These are phyloP conservation scores for Schwanniomyces vanrijiae DNA, from an alignment of 805 yeast genomes.

Conservation along the genomic window DNA sequence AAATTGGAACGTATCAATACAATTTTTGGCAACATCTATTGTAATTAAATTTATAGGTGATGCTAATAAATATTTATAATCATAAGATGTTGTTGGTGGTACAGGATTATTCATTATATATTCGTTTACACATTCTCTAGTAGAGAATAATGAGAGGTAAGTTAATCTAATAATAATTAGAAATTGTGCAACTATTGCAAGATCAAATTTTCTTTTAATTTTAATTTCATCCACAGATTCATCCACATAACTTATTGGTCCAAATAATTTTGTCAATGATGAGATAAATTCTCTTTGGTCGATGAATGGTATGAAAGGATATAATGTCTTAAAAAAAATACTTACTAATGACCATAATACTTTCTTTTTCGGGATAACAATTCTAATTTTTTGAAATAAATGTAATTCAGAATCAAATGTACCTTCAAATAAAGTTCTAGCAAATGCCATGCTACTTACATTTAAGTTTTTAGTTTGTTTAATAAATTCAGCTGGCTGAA, in stretches of 20 bases:
- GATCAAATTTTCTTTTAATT: constrained; percentile 20
- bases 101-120: constrained; percentile 13
- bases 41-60: constrained; percentile 20
- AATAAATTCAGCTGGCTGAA: background rate
- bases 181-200: constrained; percentile 23
- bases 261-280: constrained; percentile 18
- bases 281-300: constrained; percentile 26
- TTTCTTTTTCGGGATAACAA: constrained; percentile 21
- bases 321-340: constrained; percentile 25
- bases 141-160: constrained; percentile 26
- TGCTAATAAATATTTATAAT: constrained; percentile 15
- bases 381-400: constrained; percentile 16
- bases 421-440: constrained; percentile 7
- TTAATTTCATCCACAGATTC: constrained; percentile 14
- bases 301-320: constrained; percentile 25
- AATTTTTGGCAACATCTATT: constrained; percentile 21
- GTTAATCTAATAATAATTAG: constrained; percentile 25
- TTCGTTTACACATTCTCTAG: constrained; percentile 21
- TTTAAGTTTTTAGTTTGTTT: background rate
- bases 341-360: constrained; percentile 25
- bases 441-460: constrained; percentile 3
- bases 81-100: constrained; percentile 10
- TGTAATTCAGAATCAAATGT: constrained; percentile 12
- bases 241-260: constrained; percentile 20
- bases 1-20: constrained; percentile 22